A percentile compares a stretch with the other conserved stretches of the same genome.
Evolutionary conservation across 2,329 filamentous ascomycete genomes (phyloP).

Genomic region (Aspergillus sp.): DNA sequence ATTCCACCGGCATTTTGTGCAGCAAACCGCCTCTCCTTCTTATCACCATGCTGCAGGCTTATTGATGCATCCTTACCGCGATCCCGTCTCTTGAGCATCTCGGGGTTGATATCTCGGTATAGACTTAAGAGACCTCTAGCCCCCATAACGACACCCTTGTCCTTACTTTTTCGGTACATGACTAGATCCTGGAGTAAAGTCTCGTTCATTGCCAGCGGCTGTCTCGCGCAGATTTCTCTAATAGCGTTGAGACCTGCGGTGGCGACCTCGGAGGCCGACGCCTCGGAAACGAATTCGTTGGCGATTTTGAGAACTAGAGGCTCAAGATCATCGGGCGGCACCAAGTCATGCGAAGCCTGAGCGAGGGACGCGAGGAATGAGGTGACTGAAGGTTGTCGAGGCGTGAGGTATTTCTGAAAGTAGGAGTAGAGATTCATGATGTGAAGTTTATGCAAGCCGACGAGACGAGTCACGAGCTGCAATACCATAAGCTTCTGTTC

Average conservation of each 20-base stretch:
- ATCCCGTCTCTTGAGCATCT: constrained; percentile 85
- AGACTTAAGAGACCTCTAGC: constrained; percentile 87
- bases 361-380: constrained; percentile 90
- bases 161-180: constrained; percentile 94
- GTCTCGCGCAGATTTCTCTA: constrained; percentile 86
- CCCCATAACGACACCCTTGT: constrained; percentile 99
- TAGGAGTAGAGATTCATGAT: constrained; percentile 92
- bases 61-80: constrained; percentile 90
- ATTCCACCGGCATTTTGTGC: constrained; percentile 79
- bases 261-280: constrained; percentile 83
- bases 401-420: constrained; percentile 89
- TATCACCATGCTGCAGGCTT: constrained; percentile 71
- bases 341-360: constrained; percentile 85
- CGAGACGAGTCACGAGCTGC: constrained; percentile 84
- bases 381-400: constrained; percentile 84
- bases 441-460: constrained; percentile 89
- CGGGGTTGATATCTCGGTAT: constrained; percentile 87
- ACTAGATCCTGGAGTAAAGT: constrained; percentile 94
- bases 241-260: constrained; percentile 93
- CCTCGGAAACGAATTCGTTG: constrained; percentile 97
- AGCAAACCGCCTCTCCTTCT: constrained; percentile 76
- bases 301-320: constrained; percentile 93
- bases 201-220: constrained; percentile 94
- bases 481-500: constrained; percentile 89
- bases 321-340: constrained; percentile 89